Evolutionary conservation across 305 asterid genomes (phyloP), one percentile per base, ranked within the genome.

Genomic region (Rubia tinctorum): DNA sequence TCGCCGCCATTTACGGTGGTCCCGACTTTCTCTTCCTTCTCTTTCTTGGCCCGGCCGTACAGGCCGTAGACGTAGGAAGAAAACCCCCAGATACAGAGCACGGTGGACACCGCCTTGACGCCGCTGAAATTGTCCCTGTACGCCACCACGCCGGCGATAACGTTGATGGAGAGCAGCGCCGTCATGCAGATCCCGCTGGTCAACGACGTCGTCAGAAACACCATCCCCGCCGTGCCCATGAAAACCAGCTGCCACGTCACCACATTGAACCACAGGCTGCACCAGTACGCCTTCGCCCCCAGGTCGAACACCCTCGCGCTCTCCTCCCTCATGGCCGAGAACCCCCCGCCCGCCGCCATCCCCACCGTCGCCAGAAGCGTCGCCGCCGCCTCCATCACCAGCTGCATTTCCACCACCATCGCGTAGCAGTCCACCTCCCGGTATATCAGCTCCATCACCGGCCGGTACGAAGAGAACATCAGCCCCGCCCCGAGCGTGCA

Each of bases 221-320:
- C 87, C 87, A 90, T 81, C 5, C 90, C 96, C 0, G 96, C 90
- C 0, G 96, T 90, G 8, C 96, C 91, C 87, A 90, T 23, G 77
- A 90, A 90, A 69, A 85, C 76, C 7, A 90, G 15, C 82, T 90
- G 93, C 96, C 96, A 90, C 39, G 84, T 58, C 6, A 85, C 62
- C 42, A 82, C 0, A 12, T 55, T 76, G 40, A 76, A 83, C 3
- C 13, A 80, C 55, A 90, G 67, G 0, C 90, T 85, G 23, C 45
- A 4, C 91, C 93, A 86, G 42, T 90, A 86, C 53, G 77, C 87
- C 60, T 23, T 60, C 39, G 75, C 7, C 2, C 96, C 96, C 30
- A 55, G 65, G 25, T 90, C 90, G 11, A 90, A 90, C 64, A 23
- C 69, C 71, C 4, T 17, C 8, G n/a, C 0, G 25, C 85, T 71